phyloP scores from a whole-genome alignment of 2,329 filamentous ascomycete genomes.

The Aspergillus pseudotamarii region DNA sequence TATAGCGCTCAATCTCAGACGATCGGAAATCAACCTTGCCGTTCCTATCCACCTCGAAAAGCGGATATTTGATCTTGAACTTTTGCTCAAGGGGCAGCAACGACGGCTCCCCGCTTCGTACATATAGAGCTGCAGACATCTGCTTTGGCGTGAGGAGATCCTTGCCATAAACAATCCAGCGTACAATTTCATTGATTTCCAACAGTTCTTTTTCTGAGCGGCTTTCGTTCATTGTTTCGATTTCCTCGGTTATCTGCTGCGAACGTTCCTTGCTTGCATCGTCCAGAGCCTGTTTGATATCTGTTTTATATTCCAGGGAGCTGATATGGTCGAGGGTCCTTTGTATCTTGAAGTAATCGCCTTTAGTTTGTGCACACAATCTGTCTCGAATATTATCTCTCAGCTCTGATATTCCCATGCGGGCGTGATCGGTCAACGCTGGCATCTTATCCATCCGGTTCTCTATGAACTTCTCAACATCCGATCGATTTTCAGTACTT shows the following conservation, averaged over 20 bases:
- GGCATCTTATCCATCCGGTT: constrained; percentile 30
- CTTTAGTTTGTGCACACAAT: constrained; percentile 24
- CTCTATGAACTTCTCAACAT: constrained; percentile 29
- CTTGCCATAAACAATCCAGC: constrained; percentile 28
- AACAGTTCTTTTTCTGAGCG: constrained; percentile 27
- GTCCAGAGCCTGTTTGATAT: constrained; percentile 29
- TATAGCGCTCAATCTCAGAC: constrained; percentile 17
- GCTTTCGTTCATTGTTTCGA: constrained; percentile 26
- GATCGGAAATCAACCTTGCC: constrained; percentile 24
- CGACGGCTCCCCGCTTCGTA: constrained; percentile 27
- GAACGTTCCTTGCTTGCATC: constrained; percentile 26
- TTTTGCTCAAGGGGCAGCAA: constrained; percentile 25
- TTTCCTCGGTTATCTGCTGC: constrained; percentile 29
- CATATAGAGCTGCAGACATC: constrained; percentile 25
- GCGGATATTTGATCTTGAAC: constrained; percentile 22
- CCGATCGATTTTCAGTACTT: constrained; percentile 21
- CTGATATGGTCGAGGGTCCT: constrained; percentile 29
- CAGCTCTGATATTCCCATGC: constrained; percentile 21
- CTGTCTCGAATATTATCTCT: constrained; percentile 22
- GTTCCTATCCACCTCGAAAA: constrained; percentile 26
- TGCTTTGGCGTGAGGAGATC: constrained; percentile 19
- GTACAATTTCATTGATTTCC: constrained; percentile 33
- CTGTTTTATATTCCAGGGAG: constrained; percentile 28
- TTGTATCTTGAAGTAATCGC: constrained; percentile 32
- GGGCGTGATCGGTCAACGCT: constrained; percentile 23